Percentiles rank a stretch among this genome's conserved stretches.
Conservation (phyloP, 2,329 filamentous ascomycete genomes). For the Calonectria fujianensis region DNA sequence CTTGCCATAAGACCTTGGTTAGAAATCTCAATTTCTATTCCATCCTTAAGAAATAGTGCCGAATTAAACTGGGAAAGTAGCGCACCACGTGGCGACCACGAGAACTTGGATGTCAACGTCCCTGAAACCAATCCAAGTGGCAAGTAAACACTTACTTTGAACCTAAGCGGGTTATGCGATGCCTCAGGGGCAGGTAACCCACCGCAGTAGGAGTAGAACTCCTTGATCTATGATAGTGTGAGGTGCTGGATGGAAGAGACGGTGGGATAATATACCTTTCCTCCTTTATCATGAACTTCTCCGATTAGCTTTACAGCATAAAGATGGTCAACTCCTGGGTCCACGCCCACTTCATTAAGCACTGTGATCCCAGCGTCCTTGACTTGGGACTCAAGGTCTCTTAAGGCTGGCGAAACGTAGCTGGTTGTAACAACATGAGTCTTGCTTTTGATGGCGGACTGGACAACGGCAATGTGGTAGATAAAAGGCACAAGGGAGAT, state of each 20-base stretch:
- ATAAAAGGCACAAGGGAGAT: slow-evolving; percentile 3
- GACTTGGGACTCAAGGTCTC: background rate
- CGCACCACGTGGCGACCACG: background rate
- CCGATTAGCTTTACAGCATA: background rate
- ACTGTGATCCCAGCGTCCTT: background rate
- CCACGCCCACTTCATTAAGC: background rate
- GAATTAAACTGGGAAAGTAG: background rate
- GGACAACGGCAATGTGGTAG: background rate
- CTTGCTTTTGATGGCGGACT: background rate
- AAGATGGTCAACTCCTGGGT: background rate
- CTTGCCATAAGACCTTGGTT: background rate
- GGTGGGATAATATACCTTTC: background rate
- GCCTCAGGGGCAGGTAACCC: background rate
- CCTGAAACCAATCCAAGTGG: too few relatives aligned
- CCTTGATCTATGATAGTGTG: background rate
- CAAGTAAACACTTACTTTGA: background rate
- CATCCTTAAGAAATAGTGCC: background rate
- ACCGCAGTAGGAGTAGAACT: background rate
- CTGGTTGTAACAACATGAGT: background rate
- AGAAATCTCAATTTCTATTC: background rate
- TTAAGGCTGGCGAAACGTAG: background rate
- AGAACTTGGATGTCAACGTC: background rate
- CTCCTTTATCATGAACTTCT: background rate
- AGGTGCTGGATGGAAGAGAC: too few relatives aligned
- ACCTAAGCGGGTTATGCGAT: background rate